A percentile compares a stretch with the other conserved stretches of the same genome.
Conservation (phyloP, 2,329 filamentous ascomycete genomes). For the Mollisiaceae sp. region DNA sequence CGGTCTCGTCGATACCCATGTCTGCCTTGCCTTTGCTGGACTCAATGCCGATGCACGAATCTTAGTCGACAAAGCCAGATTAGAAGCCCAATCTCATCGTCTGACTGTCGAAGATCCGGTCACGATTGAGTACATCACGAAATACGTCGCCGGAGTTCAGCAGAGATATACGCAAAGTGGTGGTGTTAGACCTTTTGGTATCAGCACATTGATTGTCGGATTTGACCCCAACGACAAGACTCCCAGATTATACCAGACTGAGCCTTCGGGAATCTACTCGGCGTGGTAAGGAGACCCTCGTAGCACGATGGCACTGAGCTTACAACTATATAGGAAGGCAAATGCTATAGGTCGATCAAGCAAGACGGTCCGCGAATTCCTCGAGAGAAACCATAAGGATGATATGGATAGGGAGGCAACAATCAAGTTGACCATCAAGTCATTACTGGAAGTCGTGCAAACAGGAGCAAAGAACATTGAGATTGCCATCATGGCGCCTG, state of each 20-base stretch:
- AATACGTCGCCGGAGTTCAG: constrained; percentile 97
- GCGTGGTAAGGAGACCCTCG: constrained; percentile 74
- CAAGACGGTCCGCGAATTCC: constrained; percentile 98
- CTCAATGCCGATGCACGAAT: constrained; percentile 98
- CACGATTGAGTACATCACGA: constrained; percentile 98
- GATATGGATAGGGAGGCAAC: constrained; percentile 96
- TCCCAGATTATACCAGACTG: constrained; percentile 94
- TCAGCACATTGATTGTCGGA: constrained; percentile 97
- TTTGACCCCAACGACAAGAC: constrained; percentile 92
- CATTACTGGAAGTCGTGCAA: constrained; percentile 95
- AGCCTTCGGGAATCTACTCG: constrained; percentile 99
- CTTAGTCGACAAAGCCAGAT: constrained; percentile 94
- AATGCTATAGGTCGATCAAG: constrained; percentile 98
- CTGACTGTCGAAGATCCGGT: constrained; percentile 97
- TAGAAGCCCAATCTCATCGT: constrained; percentile 97
- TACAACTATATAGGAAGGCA: constrained; percentile 76
- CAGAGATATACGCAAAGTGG: constrained; percentile 99
- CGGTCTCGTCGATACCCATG: constrained; percentile 92
- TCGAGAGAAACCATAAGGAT: constrained; percentile 98
- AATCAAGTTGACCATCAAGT: constrained; percentile 97
- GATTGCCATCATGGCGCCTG: constrained; percentile 96
- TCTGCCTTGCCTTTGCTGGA: constrained; percentile 95
- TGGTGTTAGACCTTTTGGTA: constrained; percentile 97
- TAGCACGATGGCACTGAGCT: constrained; percentile 1
- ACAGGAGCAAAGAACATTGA: constrained; percentile 99